Conservation (phyloP, 176 grass and related monocot species). For the Musa itinerans region DNA sequence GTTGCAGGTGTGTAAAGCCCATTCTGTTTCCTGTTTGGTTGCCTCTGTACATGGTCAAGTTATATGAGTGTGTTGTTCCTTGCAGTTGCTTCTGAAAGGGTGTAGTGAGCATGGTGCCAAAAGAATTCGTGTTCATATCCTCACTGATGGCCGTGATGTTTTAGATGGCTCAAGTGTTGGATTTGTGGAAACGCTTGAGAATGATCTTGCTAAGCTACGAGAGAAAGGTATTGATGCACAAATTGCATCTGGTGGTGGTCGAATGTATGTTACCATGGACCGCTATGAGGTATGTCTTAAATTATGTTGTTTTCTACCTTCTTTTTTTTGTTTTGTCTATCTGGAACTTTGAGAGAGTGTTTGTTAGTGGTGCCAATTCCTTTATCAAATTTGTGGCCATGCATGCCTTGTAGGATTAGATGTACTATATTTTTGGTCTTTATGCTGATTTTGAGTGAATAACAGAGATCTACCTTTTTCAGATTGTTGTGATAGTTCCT, state of each 20-base stretch:
- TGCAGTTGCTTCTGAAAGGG: conserved; percentile 84
- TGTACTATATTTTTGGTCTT: no score
- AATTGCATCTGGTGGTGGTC: conserved; percentile 89
- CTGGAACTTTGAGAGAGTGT: not conserved
- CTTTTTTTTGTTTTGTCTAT: not conserved
- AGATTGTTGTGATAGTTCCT: no score
- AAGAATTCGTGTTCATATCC: conserved; percentile 79
- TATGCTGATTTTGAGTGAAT: no score
- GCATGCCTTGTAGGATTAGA: no score
- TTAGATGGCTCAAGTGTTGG: conserved; percentile 89
- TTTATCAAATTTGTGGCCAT: no score
- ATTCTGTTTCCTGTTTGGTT: not conserved
- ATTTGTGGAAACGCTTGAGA: conserved; percentile 78
- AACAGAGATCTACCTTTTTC: no score
- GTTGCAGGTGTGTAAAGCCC: conserved; percentile 41
- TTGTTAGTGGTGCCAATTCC: no score
- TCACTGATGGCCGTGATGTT: conserved; percentile 94
- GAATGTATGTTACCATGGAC: conserved; percentile 96
- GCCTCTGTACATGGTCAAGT: not conserved
- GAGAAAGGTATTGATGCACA: conserved; percentile 69
- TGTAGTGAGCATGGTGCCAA: conserved; percentile 71
- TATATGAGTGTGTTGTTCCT: conserved; percentile 11
- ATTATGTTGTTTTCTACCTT: not conserved
- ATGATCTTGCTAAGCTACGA: conserved; percentile 50
- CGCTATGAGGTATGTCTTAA: conserved; percentile 68